Evolutionary conservation across 2,329 filamentous ascomycete genomes (phyloP).

Genomic region (Verticillium zaregamsianum): DNA sequence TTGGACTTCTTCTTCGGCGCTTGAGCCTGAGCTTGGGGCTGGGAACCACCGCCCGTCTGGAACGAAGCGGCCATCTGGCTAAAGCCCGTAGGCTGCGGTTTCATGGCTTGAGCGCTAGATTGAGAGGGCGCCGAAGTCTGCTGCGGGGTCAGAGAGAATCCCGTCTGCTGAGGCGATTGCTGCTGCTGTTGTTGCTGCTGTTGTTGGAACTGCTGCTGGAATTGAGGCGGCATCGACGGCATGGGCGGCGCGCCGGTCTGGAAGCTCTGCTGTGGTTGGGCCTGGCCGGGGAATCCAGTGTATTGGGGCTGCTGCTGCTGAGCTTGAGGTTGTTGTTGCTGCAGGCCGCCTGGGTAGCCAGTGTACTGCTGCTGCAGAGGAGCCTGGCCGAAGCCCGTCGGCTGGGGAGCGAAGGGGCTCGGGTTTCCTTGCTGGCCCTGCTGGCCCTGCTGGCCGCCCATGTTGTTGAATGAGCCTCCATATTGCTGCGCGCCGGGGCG

Average conservation of each 20-base stretch:
- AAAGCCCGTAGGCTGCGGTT: conserved; percentile 64
- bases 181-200: conserved; percentile 40
- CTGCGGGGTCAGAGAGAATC: conserved; percentile 45
- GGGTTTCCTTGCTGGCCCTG: conserved; percentile 41
- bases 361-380: conserved; percentile 56
- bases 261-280: conserved; percentile 56
- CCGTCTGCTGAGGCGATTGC: conserved; percentile 37
- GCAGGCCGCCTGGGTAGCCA: conserved; percentile 53
- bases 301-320: conserved; percentile 55
- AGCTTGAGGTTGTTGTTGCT: conserved; percentile 41
- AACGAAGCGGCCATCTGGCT: conserved; percentile 65
- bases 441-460: conserved; percentile 39
- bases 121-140: conserved; percentile 42
- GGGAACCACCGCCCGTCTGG: conserved; percentile 45
- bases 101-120: conserved; percentile 53
- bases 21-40: conserved; percentile 28
- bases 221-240: conserved; percentile 56
- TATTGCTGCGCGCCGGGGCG: conserved; percentile 63
- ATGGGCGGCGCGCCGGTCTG: conserved; percentile 56
- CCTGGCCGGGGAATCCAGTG: conserved; percentile 37
- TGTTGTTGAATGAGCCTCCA: conserved; percentile 43
- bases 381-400: conserved; percentile 55
- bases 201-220: conserved; percentile 54
- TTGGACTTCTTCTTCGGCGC: conserved; percentile 49
- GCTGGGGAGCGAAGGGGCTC: conserved; percentile 53